Evolutionary conservation across 495 filamentous ascomycete species (phyloP), one percentile per base, ranked within the genome.

Genomic region (Jackrogersella multiformis): DNA sequence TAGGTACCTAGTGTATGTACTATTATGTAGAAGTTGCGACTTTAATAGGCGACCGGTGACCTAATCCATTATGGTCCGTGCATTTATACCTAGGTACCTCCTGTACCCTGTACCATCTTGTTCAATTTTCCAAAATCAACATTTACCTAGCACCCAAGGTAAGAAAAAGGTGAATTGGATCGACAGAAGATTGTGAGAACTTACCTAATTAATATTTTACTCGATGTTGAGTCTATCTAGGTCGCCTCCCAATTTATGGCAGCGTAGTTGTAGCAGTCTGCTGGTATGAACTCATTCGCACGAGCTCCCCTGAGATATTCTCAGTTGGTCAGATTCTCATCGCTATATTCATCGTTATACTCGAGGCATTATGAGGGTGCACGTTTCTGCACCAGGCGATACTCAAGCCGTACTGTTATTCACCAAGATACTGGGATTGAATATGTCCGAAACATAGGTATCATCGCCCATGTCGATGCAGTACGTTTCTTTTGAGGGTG

Each of bases 391-490:
- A 13, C 34, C 28, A 69, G 70, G 41, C 49, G 30, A 20, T 5
- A 46, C 49, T 61, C 70, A 6, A 67, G 57, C 21, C 56, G 9
- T 3, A 21, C 58, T 20, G 6, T 32, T 26, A 13, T 49, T 38
- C 39, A 74, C 30, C 73, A 77, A 10, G 78, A 80, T 13, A 61
- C 77, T 20, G 75, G 67, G 32, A 75, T 80, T 12, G 70, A 79
- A 16, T 77, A 71, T 57, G 95, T 94, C 49, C 84, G 95, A 62
- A 99, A 99, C 74, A 97, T 99, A 78, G 96, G 96, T 36, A 99
- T 99, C 64, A 97, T 99, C 76, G 96, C 96, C 35, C 96, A 99
- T 78, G 97, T 98, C 63, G 96, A 98, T 87, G 96, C 96, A 45
- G 91, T 93, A 79, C 54, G 87, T 81, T 5, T 32, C 38, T 21